These are phyloP conservation scores for Aspergillus caelatus DNA, from an alignment of 2,329 filamentous ascomycete species.

Conservation along the genomic window DNA sequence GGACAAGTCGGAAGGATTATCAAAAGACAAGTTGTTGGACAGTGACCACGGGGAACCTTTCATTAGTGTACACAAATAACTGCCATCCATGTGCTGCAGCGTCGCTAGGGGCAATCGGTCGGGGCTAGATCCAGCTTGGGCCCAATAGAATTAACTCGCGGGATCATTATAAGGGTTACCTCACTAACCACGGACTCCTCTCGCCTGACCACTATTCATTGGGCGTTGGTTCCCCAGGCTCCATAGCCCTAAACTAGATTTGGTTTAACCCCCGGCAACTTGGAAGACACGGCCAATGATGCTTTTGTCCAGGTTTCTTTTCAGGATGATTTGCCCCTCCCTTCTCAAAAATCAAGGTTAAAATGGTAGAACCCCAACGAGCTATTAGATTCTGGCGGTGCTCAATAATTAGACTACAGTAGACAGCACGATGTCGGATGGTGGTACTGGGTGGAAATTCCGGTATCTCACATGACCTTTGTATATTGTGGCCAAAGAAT, in stretches of 20 bases:
- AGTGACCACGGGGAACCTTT: conserved; percentile 1
- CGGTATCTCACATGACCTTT: background rate
- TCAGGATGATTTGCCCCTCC: background rate
- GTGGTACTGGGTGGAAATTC: background rate
- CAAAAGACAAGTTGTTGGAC: background rate
- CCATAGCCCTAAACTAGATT: background rate
- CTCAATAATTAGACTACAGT: background rate
- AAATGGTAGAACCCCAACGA: background rate
- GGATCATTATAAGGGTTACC: conserved; percentile 6
- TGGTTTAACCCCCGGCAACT: background rate
- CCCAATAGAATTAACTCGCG: conserved; percentile 16
- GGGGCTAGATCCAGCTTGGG: conserved; percentile 13
- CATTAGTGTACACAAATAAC: conserved; percentile 1
- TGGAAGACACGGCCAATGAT: background rate
- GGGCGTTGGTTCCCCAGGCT: background rate
- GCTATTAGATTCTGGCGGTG: background rate
- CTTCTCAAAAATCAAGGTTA: background rate
- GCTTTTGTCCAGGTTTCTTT: background rate
- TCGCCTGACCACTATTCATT: background rate
- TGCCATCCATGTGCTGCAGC: conserved; percentile 10
- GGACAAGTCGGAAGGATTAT: background rate
- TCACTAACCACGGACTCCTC: background rate
- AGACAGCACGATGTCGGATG: no score
- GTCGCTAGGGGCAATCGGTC: conserved; percentile 27
- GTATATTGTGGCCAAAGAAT: background rate